These are phyloP conservation scores for Coelastrella sp. DNA, from an alignment of 139 green algal genomes.

Conservation along the genomic window DNA sequence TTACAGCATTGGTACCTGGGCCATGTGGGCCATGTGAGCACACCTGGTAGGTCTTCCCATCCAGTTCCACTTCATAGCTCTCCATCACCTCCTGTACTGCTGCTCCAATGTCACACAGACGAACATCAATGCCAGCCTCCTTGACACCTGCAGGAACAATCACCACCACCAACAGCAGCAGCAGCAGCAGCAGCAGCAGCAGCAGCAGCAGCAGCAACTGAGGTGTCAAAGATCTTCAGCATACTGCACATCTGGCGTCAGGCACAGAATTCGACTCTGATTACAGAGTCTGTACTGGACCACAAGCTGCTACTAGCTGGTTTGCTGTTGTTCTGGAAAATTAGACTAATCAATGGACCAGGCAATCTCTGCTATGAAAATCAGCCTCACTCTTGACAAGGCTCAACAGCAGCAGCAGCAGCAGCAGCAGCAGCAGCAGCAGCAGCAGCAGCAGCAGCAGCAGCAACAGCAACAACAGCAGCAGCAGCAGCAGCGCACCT, in stretches of 20 bases:
- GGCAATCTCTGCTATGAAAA: not conserved
- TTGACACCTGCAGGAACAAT: constrained; percentile 65
- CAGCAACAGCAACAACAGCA: no score
- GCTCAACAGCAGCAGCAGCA: not conserved
- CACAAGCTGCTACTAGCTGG: no score
- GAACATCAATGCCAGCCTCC: constrained; percentile 94
- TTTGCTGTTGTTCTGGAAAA: no score
- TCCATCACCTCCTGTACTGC: constrained; percentile 97
- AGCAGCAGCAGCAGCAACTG: not conserved
- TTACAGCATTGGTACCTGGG: not conserved
- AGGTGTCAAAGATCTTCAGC: no score
- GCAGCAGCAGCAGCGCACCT: constrained; percentile 34
- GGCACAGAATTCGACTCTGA: no score
- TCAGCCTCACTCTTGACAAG: not conserved
- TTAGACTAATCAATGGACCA: not conserved
- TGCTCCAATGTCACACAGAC: constrained; percentile 96
- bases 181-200: not conserved
- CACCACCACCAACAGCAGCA: not conserved
- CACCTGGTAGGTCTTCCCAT: constrained; percentile 91
- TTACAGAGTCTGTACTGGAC: no score
- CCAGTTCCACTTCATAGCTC: constrained; percentile 96
- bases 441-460: not conserved
- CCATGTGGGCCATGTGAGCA: not conserved
- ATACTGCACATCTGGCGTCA: no score
- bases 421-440: not conserved